A percentile compares a stretch with the other conserved stretches of the same genome.
These are phyloP conservation scores for Tetradesmus lagerheimii DNA, from an alignment of 139 green algal species.

Conservation along the genomic window DNA sequence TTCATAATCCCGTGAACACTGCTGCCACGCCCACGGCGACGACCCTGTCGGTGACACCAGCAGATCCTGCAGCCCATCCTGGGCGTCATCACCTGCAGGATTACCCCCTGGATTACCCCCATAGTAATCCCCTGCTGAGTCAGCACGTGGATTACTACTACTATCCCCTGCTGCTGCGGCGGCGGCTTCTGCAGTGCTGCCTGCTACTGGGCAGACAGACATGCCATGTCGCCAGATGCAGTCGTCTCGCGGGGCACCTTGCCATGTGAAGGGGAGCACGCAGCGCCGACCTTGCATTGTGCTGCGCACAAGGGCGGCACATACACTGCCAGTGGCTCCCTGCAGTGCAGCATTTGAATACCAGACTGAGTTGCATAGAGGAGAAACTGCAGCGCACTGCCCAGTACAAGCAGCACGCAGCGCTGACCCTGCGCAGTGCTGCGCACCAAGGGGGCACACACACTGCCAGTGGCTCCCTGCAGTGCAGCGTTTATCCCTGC, in stretches of 20 bases:
- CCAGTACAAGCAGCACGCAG: background rate
- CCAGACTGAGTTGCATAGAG: too few species aligned
- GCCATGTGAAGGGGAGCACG: constrained; percentile 11
- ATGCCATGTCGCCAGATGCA: constrained; percentile 28
- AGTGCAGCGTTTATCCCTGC: background rate
- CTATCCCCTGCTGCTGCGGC: background rate
- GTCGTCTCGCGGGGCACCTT: background rate
- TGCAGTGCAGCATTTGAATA: background rate
- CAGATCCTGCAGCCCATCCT: background rate
- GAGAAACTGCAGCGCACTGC: too few species aligned
- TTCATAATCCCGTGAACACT: constrained; percentile 4
- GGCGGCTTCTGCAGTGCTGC: background rate
- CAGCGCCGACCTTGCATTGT: background rate
- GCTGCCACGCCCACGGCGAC: constrained; percentile 20
- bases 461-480: background rate
- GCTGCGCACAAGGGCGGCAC: background rate
- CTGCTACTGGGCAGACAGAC: constrained; percentile 13
- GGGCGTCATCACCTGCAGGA: too few species aligned
- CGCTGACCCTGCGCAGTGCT: background rate
- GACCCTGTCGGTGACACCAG: background rate
- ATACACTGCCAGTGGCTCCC: background rate
- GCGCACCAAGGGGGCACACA: background rate
- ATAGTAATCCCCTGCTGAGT: too few species aligned
- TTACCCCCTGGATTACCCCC: too few species aligned
- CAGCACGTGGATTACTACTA: too few species aligned